Evolutionary conservation across 2,329 filamentous ascomycete genomes (phyloP).

Genomic region (Arthrobotrys sphaeroides): DNA sequence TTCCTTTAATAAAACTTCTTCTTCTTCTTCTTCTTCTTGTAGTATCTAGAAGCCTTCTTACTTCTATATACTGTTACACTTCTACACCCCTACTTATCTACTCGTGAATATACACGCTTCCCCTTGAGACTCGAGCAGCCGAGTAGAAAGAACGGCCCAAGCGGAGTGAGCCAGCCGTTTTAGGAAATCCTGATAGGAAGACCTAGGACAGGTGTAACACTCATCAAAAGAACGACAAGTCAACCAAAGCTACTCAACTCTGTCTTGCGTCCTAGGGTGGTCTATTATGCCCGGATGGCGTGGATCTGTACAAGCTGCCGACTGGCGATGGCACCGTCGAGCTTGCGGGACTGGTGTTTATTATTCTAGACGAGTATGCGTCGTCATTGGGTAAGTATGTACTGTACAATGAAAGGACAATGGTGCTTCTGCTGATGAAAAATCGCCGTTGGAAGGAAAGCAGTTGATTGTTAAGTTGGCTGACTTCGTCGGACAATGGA

Average conservation of each 20-base stretch:
- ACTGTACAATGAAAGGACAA: slow-evolving; percentile 29
- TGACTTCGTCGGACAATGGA: neutral
- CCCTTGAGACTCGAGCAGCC: no score
- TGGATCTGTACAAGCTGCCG: neutral
- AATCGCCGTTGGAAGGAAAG: slow-evolving; percentile 30
- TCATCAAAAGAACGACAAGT: slow-evolving; percentile 25
- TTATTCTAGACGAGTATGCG: slow-evolving; percentile 21
- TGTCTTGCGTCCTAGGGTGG: neutral
- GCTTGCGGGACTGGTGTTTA: neutral
- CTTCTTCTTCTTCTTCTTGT: no score
- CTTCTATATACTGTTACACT: no score
- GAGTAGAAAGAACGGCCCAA: no score
- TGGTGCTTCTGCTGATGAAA: slow-evolving; percentile 39
- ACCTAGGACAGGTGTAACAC: no score
- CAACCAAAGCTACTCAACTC: slow-evolving; percentile 39
- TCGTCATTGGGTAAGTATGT: slow-evolving; percentile 31
- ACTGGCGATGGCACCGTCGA: slow-evolving; percentile 10
- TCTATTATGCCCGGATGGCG: neutral
- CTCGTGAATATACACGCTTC: no score
- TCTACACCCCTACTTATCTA: no score
- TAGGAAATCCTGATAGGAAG: no score
- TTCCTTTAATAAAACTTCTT: no score
- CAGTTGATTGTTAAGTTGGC: neutral
- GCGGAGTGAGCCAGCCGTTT: no score
- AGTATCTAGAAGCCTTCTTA: no score